Percentiles rank a stretch among this genome's conserved stretches.
Conservation (phyloP, 2,329 filamentous ascomycete genomes). For the Calycina marina region DNA sequence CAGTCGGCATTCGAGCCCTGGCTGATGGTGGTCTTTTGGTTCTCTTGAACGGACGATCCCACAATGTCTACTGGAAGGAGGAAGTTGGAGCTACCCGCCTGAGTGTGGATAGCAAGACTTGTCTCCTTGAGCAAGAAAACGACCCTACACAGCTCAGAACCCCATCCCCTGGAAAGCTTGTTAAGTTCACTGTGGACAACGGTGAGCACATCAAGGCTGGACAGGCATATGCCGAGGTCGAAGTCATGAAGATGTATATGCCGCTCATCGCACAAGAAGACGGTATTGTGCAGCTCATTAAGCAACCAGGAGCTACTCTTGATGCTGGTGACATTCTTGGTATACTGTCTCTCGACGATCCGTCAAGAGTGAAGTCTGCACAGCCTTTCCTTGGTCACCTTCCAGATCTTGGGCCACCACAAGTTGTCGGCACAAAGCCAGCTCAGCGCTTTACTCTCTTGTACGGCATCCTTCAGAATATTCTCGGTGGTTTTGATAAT, state of each 20-base stretch:
- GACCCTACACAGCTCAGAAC: constrained; percentile 94
- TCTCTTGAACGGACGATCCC: constrained; percentile 78
- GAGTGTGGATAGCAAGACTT: constrained; percentile 96
- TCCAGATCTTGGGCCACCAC: constrained; percentile 71
- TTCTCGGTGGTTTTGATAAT: constrained; percentile 90
- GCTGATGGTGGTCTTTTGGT: constrained; percentile 89
- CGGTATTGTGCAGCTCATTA: constrained; percentile 93
- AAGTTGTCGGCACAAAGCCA: constrained; percentile 80
- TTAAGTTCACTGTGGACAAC: constrained; percentile 95
- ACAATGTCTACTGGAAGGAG: constrained; percentile 99
- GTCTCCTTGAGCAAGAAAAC: constrained; percentile 94
- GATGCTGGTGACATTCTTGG: constrained; percentile 98
- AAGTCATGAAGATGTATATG: constrained; percentile 99
- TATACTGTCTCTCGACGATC: constrained; percentile 89
- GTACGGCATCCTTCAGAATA: constrained; percentile 67
- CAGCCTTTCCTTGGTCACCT: constrained; percentile 87
- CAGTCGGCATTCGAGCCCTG: constrained; percentile 80
- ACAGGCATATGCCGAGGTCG: constrained; percentile 88
- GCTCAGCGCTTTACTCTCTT: constrained; percentile 74
- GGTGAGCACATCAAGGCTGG: constrained; percentile 85
- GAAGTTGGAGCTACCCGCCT: constrained; percentile 91
- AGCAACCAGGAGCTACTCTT: constrained; percentile 94
- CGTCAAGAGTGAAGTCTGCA: constrained; percentile 89
- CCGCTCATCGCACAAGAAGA: constrained; percentile 89
- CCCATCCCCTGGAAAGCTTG: constrained; percentile 90